Percentiles rank a stretch among this genome's conserved stretches.
phyloP scores from a whole-genome alignment of 768 basidiomycete genomes.

The Paxillus ammoniavirescens region DNA sequence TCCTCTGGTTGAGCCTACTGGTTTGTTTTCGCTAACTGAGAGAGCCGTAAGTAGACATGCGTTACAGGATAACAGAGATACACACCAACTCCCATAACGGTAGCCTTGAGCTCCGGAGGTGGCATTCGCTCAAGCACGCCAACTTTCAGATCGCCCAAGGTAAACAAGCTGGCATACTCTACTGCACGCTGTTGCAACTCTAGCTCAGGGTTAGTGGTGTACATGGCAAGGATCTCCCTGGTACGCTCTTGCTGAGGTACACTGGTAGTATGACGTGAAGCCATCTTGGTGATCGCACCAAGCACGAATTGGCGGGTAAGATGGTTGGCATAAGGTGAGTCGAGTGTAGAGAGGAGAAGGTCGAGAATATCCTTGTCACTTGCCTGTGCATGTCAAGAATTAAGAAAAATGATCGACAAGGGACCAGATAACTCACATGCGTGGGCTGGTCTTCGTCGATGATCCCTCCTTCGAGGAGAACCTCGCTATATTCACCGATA shows the following conservation, averaged over 20 bases:
- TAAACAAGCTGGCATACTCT: constrained; percentile 88
- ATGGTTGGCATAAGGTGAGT: constrained; percentile 93
- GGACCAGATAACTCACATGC: constrained; percentile 44
- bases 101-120: constrained; percentile 96
- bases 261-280: constrained; percentile 71
- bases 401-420: neutral
- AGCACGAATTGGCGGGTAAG: constrained; percentile 92
- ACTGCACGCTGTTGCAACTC: constrained; percentile 96
- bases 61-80: constrained; percentile 3
- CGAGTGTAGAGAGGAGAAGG: constrained; percentile 79
- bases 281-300: constrained; percentile 85
- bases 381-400: constrained; percentile 42
- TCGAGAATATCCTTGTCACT: constrained; percentile 83
- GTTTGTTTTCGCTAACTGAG: constrained; percentile 91
- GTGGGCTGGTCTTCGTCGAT: constrained; percentile 74
- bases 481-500: constrained; percentile 94
- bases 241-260: constrained; percentile 75
- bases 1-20: constrained; percentile 85
- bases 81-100: constrained; percentile 89
- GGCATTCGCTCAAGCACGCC: constrained; percentile 98
- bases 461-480: constrained; percentile 82
- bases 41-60: constrained; percentile 3
- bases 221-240: constrained; percentile 71
- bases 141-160: constrained; percentile 65
- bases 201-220: constrained; percentile 85